A percentile compares a stretch with the other conserved stretches of the same genome.
Evolutionary conservation across 345 rosid species (phyloP).

Genomic region (Toxicodendron radicans): DNA sequence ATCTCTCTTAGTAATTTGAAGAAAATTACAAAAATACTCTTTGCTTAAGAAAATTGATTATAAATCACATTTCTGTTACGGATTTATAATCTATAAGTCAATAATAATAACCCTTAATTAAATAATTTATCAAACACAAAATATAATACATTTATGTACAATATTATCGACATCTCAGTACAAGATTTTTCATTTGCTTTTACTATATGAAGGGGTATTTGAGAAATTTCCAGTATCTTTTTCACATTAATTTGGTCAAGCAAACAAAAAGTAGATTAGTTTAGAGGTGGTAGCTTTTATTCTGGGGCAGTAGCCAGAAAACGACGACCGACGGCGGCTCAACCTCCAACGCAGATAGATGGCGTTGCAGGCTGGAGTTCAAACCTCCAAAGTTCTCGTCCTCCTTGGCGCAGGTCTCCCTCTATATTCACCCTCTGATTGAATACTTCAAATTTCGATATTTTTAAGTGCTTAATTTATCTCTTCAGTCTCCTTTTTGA

Average conservation of each 20-base stretch:
- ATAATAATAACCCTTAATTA: no score
- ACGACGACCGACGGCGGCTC: slow-evolving; percentile 3
- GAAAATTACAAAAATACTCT: no score
- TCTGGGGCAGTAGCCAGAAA: not conserved
- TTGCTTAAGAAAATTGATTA: no score
- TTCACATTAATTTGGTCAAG: not conserved
- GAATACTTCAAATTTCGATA: not conserved
- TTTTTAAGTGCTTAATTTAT: not conserved
- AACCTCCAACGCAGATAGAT: slow-evolving; percentile 33
- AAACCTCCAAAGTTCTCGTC: slow-evolving; percentile 76
- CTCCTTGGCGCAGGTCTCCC: slow-evolving; percentile 78
- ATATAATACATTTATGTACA: no score
- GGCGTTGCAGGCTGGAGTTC: slow-evolving; percentile 89
- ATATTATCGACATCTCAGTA: not conserved
- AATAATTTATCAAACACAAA: no score
- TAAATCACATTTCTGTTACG: no score
- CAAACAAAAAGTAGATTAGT: not conserved
- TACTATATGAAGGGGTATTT: no score
- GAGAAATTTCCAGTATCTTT: no score
- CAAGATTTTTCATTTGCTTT: not conserved
- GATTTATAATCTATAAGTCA: no score
- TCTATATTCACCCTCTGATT: not conserved
- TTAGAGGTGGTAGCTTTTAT: not conserved
- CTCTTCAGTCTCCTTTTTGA: not conserved
- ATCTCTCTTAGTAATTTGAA: no score